These are phyloP conservation scores for Panus rudis DNA, from an alignment of 768 basidiomycete species.

Conservation along the genomic window DNA sequence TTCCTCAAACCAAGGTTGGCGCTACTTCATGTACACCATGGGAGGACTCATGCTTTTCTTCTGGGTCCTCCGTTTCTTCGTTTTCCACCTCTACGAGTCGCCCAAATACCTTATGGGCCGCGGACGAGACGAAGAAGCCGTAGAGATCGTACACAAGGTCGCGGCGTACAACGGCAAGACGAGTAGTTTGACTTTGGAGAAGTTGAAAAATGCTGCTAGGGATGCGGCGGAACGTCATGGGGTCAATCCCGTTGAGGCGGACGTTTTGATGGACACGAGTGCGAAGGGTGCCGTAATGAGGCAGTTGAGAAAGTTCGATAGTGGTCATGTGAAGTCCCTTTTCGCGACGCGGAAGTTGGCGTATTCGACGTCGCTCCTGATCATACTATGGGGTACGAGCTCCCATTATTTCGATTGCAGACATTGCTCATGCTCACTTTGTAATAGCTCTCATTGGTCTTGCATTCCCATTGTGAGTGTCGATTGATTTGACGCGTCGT, in stretches of 20 bases:
- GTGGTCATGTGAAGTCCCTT: slow-evolving; percentile 38
- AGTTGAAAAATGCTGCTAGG: slow-evolving; percentile 29
- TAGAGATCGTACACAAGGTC: slow-evolving; percentile 54
- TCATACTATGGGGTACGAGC: slow-evolving; percentile 41
- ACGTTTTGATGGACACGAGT: slow-evolving; percentile 26
- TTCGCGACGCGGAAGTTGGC: slow-evolving; percentile 48
- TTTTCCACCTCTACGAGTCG: slow-evolving; percentile 61
- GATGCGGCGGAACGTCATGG: background rate
- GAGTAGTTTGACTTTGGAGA: slow-evolving; percentile 42
- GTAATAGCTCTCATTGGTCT: slow-evolving; percentile 65
- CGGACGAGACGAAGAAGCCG: slow-evolving; percentile 58
- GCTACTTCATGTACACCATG: slow-evolving; percentile 65
- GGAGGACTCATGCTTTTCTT: slow-evolving; percentile 62
- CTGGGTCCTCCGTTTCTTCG: slow-evolving; percentile 55
- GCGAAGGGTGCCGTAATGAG: slow-evolving; percentile 31
- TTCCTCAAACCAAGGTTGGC: slow-evolving; percentile 62
- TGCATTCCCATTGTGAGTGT: slow-evolving; percentile 58
- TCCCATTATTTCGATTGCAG: background rate
- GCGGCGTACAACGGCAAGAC: slow-evolving; percentile 53
- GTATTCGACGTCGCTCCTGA: slow-evolving; percentile 43
- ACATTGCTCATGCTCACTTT: slow-evolving; percentile 6
- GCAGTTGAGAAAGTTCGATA: slow-evolving; percentile 30
- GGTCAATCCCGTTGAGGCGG: no score
- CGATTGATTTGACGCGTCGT: background rate
- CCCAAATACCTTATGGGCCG: slow-evolving; percentile 69